A percentile compares a stretch with the other conserved stretches of the same genome.
Conservation (phyloP, 805 yeast species). For the Tetrapisispora arboricola region DNA sequence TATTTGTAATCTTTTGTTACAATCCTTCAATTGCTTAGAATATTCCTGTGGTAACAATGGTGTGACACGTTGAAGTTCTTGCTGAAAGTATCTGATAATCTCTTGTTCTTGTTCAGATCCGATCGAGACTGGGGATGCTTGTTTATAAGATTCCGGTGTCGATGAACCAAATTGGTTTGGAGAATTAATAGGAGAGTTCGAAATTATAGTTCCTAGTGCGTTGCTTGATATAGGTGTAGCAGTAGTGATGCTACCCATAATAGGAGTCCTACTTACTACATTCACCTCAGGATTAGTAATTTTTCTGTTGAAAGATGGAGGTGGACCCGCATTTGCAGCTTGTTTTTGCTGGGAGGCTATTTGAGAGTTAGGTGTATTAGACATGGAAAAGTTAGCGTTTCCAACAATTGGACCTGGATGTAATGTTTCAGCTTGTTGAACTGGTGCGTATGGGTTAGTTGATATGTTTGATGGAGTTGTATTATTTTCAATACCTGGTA, state of each 20-base stretch:
- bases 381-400: too few species aligned
- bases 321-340: conserved; percentile 12
- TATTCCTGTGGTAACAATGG: conserved; percentile 73
- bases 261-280: background rate
- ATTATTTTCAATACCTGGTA: background rate
- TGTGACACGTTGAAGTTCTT: conserved; percentile 50
- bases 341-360: conserved; percentile 11
- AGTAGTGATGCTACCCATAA: background rate
- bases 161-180: background rate
- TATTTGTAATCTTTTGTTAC: conserved; percentile 69
- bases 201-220: background rate
- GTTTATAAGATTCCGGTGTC: background rate
- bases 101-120: conserved; percentile 29
- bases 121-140: background rate
- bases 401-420: too few species aligned
- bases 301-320: conserved; percentile 5
- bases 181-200: background rate
- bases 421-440: conserved; percentile 10
- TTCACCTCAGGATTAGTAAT: background rate
- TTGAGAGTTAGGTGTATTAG: too few species aligned
- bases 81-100: conserved; percentile 45
- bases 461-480: conserved; percentile 16
- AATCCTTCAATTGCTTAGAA: conserved; percentile 62
- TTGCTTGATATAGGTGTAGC: background rate
- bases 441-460: conserved; percentile 33